Percentiles rank a stretch among this genome's conserved stretches.
Conservation (phyloP, 768 basidiomycete species). For the Russula abietina region DNA sequence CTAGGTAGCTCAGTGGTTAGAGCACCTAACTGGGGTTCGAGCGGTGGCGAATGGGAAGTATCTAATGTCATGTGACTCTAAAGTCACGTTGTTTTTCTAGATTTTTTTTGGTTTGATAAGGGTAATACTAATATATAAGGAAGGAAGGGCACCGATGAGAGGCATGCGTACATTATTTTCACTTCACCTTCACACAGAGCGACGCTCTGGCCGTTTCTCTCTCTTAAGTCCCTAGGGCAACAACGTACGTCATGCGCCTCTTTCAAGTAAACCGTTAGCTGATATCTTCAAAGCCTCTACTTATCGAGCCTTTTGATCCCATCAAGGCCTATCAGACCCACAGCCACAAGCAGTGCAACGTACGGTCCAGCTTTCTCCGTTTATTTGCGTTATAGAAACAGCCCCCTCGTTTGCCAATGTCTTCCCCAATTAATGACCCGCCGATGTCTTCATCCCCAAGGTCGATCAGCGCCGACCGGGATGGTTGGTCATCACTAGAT, state of each 20-base stretch:
- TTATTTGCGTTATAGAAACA: too few relatives aligned
- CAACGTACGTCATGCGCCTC: neutral
- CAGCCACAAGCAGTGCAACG: neutral
- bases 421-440: neutral
- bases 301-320: neutral
- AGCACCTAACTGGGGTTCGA: too few relatives aligned
- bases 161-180: neutral
- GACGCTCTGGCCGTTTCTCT: neutral
- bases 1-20: too few relatives aligned
- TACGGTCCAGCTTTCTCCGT: neutral
- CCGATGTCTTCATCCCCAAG: slow-evolving; percentile 18
- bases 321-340: neutral
- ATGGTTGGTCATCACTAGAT: slow-evolving; percentile 23
- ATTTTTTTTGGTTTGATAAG: too few relatives aligned
- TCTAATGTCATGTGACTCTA: too few relatives aligned
- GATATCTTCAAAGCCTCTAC: neutral
- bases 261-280: neutral
- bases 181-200: neutral
- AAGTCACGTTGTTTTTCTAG: too few relatives aligned
- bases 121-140: too few relatives aligned
- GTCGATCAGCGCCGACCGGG: neutral
- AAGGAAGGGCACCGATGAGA: neutral
- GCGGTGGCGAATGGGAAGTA: too few relatives aligned
- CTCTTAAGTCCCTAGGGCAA: neutral
- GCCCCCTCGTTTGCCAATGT: neutral